Base-by-base conservation (phyloP, 805 yeast species). In the Saturnispora saitoi region DNA sequence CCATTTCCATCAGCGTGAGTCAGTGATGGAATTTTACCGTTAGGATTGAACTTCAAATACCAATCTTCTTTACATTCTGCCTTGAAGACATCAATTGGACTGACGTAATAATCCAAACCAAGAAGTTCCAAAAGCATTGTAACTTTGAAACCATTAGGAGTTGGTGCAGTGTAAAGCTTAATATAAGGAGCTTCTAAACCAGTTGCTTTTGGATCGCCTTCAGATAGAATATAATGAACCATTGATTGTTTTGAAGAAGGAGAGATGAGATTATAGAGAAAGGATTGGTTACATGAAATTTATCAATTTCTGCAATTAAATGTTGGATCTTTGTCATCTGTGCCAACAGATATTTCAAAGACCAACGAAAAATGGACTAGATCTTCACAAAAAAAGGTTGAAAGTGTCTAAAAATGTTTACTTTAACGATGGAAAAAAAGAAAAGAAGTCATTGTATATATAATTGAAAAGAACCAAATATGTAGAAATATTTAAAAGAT, bases 11-110 rank as follows among this genome's bases (percentile, higher is more conserved):
- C 58, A 19, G 55, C 67, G 51, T 70, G 71, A 1, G 67, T 66
- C 32, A 82, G 61, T 0, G 80, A 70, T 26, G 88, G 87, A 45
- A 82, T 75, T 56, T 78, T 67, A 4, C 87, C 86, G 56, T 81
- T 80, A 17, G 82, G 80, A 60, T 80, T 78, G 57, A 78, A 61
- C 47, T 73, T 67, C 44, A 78, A 58, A 54, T 68, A 81, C 81
- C 82, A 76, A 6, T 70, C 76, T 53, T 75, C 73, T 58, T 80
- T 80, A 50, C 78, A 81, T 37, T 62, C 76, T 38, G 65, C 63
- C 22, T 61, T 66, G 0, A 48, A 2, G 38, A 81, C 58, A 52
- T 76, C 75, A 47, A 81, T 59, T 4, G 54, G 52, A 42, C 72
- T 58, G 15, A 64, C 65, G 28, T 72, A 67, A 53, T 73, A 75